A percentile compares a stretch with the other conserved stretches of the same genome.
These are phyloP conservation scores for Hanseniaspora lindneri DNA, from an alignment of 805 yeast genomes.

Conservation along the genomic window DNA sequence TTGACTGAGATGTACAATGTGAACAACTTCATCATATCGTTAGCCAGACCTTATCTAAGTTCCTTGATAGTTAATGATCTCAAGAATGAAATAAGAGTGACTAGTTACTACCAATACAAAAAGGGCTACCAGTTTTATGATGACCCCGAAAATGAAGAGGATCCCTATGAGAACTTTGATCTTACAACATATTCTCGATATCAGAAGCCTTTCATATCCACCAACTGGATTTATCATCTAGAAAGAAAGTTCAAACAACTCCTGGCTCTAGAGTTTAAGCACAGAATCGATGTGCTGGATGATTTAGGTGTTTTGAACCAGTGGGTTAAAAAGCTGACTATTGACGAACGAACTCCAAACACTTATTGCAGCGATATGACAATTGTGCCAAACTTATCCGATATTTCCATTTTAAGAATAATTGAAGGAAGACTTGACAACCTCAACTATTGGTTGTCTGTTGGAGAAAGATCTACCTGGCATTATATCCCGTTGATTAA, in stretches of 20 bases:
- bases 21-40: constrained; percentile 79
- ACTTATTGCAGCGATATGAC: constrained; percentile 66
- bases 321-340: constrained; percentile 58
- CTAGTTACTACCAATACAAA: constrained; percentile 30
- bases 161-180: constrained; percentile 19
- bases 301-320: constrained; percentile 63
- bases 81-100: constrained; percentile 47
- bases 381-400: constrained; percentile 74
- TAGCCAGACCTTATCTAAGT: constrained; percentile 88
- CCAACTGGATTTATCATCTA: constrained; percentile 28
- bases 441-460: constrained; percentile 76
- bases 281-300: constrained; percentile 69
- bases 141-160: constrained; percentile 17
- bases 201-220: constrained; percentile 27
- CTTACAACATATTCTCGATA: constrained; percentile 24
- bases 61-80: constrained; percentile 77
- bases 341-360: constrained; percentile 78
- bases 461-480: constrained; percentile 92
- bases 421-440: constrained; percentile 70
- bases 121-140: constrained; percentile 21
- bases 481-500: constrained; percentile 72
- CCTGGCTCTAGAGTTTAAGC: constrained; percentile 66
- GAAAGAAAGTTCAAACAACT: constrained; percentile 41
- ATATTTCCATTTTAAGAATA: constrained; percentile 60
- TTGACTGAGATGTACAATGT: constrained; percentile 89